phyloP scores from a whole-genome alignment of 2,329 filamentous ascomycete genomes.

The Verticillium albo-atrum region DNA sequence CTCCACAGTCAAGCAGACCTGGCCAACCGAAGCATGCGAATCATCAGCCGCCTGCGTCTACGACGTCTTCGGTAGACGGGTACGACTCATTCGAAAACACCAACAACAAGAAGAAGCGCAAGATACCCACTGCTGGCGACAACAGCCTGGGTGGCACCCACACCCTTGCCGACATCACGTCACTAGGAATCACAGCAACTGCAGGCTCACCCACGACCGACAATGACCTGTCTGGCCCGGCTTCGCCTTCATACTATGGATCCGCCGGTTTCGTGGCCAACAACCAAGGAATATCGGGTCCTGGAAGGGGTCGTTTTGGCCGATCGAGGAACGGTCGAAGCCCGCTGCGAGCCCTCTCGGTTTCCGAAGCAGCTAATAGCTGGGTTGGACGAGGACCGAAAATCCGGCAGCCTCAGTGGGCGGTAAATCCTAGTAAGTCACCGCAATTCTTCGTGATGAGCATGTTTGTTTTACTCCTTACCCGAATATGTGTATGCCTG shows the following conservation, averaged over 20 bases:
- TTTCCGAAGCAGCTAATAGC: conserved; percentile 50
- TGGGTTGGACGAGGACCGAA: conserved; percentile 49
- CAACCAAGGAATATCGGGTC: conserved; percentile 63
- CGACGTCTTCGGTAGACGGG: conserved; percentile 70
- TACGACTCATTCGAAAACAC: conserved; percentile 98
- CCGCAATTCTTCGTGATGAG: background rate
- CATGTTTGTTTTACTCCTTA: background rate
- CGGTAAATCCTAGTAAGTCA: conserved; percentile 41
- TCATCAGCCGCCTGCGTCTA: conserved; percentile 59
- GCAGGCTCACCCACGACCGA: conserved; percentile 21
- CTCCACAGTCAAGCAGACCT: conserved; percentile 36
- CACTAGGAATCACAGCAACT: conserved; percentile 14
- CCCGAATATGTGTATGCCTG: background rate
- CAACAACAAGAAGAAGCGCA: conserved; percentile 99
- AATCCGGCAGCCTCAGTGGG: conserved; percentile 38
- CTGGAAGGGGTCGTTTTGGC: conserved; percentile 81
- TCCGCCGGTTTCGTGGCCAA: conserved; percentile 47
- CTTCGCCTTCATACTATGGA: conserved; percentile 31
- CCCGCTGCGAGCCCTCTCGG: conserved; percentile 51
- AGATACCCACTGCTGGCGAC: conserved; percentile 87
- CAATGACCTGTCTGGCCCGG: conserved; percentile 21
- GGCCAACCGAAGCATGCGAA: conserved; percentile 41
- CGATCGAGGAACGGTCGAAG: conserved; percentile 58
- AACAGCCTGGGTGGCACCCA: conserved; percentile 36
- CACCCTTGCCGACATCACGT: conserved; percentile 25